phyloP scores from a whole-genome alignment of 2,329 filamentous ascomycete genomes.

The Colletotrichum endophyticum region DNA sequence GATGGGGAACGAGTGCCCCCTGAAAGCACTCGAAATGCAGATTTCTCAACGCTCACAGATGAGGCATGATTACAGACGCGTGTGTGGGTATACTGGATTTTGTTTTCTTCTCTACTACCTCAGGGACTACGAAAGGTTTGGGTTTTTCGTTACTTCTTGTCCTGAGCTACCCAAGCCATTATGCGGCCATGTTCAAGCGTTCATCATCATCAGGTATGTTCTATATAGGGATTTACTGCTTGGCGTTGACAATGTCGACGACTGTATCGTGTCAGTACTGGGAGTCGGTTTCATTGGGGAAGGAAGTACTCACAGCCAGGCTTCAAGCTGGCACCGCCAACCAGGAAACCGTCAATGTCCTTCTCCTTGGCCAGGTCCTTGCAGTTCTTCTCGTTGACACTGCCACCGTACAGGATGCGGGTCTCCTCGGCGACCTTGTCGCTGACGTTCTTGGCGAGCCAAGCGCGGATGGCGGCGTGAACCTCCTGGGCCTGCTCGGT shows the following conservation, averaged over 20 bases:
- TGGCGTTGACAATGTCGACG: constrained; percentile 65
- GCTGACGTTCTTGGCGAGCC: constrained; percentile 80
- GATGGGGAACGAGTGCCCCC: not conserved
- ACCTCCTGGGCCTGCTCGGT: constrained; percentile 93
- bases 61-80: not conserved
- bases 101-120: not conserved
- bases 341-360: constrained; percentile 98
- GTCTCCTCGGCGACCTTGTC: constrained; percentile 82
- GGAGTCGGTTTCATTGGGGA: not conserved
- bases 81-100: constrained; percentile 5
- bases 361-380: constrained; percentile 86
- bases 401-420: constrained; percentile 94
- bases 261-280: constrained; percentile 39
- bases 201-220: constrained; percentile 19
- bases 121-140: not conserved
- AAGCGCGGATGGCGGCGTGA: constrained; percentile 88
- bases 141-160: not conserved
- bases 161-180: not conserved
- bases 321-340: constrained; percentile 96
- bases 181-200: not conserved
- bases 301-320: constrained; percentile 74
- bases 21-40: not conserved
- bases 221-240: constrained; percentile 41
- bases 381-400: constrained; percentile 98
- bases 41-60: not conserved